Conservation (phyloP, 768 basidiomycete species). For the Naganishia onofrii region DNA sequence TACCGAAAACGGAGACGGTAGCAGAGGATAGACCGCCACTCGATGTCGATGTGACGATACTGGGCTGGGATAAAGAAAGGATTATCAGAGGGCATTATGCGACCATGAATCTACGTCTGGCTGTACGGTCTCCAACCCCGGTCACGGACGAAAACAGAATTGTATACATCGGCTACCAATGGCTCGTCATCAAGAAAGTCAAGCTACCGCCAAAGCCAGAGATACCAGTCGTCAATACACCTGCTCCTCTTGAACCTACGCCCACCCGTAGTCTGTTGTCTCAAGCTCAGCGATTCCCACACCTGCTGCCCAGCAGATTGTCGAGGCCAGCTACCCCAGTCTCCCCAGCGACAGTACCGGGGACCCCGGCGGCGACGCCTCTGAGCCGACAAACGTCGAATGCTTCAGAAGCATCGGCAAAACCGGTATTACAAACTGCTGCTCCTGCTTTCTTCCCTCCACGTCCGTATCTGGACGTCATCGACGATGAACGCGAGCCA, state of each 20-base stretch:
- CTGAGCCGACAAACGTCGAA: conserved; percentile 16
- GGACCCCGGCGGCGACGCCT: neutral
- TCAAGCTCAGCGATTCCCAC: conserved; percentile 10
- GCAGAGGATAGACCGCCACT: neutral
- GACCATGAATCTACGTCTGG: conserved; percentile 14
- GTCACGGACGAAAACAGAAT: neutral
- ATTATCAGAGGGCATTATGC: neutral
- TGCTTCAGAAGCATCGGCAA: conserved; percentile 1
- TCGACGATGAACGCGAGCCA: conserved; percentile 15
- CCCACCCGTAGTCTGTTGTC: conserved; percentile 14
- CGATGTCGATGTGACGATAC: conserved; percentile 15
- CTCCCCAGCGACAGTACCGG: neutral
- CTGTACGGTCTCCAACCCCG: conserved; percentile 1
- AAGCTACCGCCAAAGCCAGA: neutral
- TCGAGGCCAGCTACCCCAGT: conserved; percentile 8
- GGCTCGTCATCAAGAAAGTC: conserved; percentile 19
- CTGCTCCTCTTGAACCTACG: conserved; percentile 6
- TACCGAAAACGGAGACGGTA: neutral
- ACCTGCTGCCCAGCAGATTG: conserved; percentile 11
- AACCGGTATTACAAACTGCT: neutral
- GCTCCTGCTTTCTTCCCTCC: neutral
- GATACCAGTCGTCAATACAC: neutral
- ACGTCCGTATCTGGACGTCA: conserved; percentile 1
- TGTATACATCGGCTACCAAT: conserved; percentile 12
- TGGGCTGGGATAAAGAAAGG: conserved; percentile 6